Evolutionary conservation across 1,284 basidiomycete genomes (phyloP).

Genomic region (Leccinum pallidistipes): DNA sequence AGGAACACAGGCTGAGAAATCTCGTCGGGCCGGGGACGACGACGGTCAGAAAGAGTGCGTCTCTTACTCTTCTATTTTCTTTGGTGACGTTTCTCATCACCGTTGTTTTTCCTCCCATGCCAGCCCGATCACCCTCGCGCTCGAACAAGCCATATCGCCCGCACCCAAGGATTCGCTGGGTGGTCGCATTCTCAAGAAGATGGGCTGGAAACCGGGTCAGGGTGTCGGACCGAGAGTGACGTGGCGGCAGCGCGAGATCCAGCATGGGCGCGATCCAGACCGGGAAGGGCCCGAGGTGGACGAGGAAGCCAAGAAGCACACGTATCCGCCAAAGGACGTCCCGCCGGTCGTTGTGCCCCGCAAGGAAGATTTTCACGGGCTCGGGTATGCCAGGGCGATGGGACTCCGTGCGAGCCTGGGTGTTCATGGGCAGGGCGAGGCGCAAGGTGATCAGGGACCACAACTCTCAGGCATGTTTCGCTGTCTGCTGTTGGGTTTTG

Average conservation of each 20-base stretch:
- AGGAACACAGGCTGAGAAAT: conserved; percentile 53
- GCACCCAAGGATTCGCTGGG: conserved; percentile 72
- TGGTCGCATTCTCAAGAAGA: conserved; percentile 83
- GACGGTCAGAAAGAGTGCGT: conserved; percentile 62
- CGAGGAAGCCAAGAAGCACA: conserved; percentile 82
- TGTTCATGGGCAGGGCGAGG: conserved; percentile 7
- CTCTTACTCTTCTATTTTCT: background rate
- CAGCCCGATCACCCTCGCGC: conserved; percentile 61
- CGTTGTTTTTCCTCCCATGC: background rate
- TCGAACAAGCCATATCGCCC: conserved; percentile 62
- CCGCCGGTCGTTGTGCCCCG: conserved; percentile 59
- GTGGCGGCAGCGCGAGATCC: conserved; percentile 69
- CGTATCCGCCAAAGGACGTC: conserved; percentile 83
- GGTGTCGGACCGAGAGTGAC: conserved; percentile 92
- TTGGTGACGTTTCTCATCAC: background rate
- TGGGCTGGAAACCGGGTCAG: conserved; percentile 94
- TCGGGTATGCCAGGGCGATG: conserved; percentile 74
- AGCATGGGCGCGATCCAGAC: conserved; percentile 55
- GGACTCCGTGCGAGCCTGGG: conserved; percentile 63
- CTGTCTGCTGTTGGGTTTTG: background rate
- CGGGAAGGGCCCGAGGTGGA: conserved; percentile 53
- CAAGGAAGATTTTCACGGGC: conserved; percentile 77
- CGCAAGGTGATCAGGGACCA: conserved; percentile 43
- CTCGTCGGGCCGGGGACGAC: conserved; percentile 33
- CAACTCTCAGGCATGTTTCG: conserved; percentile 55